Evolutionary conservation across 2,329 filamentous ascomycete species (phyloP).

Genomic region (Fusarium mangiferae): DNA sequence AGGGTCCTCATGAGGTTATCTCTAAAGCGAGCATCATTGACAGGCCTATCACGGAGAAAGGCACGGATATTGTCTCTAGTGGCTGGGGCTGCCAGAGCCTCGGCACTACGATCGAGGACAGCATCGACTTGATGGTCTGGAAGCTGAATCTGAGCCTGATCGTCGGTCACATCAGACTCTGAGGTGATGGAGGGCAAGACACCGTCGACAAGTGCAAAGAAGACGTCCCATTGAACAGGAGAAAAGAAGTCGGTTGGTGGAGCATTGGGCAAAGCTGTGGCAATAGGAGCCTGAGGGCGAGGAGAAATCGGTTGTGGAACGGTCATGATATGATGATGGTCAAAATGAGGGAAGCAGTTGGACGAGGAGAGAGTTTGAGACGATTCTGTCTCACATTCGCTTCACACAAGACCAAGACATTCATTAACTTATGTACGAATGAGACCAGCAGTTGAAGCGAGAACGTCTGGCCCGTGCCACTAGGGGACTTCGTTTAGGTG

Average conservation of each 20-base stretch:
- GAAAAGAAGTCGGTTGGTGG: constrained; percentile 54
- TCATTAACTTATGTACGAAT: constrained; percentile 16
- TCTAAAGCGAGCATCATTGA: constrained; percentile 63
- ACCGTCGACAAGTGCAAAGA: constrained; percentile 67
- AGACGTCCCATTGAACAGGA: constrained; percentile 62
- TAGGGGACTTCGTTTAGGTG: background rate
- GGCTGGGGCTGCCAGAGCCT: constrained; percentile 52
- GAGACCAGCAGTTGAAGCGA: background rate
- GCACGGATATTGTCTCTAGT: constrained; percentile 58
- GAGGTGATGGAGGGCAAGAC: constrained; percentile 68
- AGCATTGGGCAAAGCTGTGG: constrained; percentile 41
- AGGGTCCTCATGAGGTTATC: constrained; percentile 59
- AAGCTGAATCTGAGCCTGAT: constrained; percentile 56
- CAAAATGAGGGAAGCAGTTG: constrained; percentile 15
- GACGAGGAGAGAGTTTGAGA: constrained; percentile 20
- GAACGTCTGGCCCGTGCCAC: constrained; percentile 27
- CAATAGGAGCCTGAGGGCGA: constrained; percentile 21
- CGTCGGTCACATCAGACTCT: constrained; percentile 52
- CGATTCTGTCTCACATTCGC: constrained; percentile 30
- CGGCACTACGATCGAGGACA: constrained; percentile 53
- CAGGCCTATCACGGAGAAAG: constrained; percentile 64
- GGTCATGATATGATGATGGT: constrained; percentile 19
- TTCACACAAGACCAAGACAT: constrained; percentile 32
- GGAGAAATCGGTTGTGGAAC: constrained; percentile 29
- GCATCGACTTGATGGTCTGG: constrained; percentile 61